phyloP scores from a whole-genome alignment of 768 basidiomycete genomes.

The Daedaleopsis nitida region DNA sequence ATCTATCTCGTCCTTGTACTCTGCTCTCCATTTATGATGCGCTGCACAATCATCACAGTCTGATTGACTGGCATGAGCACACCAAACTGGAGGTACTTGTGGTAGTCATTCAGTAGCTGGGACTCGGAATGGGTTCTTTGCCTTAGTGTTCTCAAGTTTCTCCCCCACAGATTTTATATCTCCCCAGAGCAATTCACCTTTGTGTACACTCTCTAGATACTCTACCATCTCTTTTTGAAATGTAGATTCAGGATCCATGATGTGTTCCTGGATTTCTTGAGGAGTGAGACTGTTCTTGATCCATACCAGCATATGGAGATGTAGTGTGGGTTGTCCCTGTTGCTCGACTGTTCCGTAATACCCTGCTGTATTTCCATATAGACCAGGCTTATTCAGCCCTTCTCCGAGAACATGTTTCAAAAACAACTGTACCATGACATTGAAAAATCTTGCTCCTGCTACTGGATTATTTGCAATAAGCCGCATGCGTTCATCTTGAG shows the following conservation, averaged over 20 bases:
- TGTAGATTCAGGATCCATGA: no score
- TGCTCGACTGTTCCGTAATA: no score
- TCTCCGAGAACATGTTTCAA: neutral
- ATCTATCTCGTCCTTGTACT: neutral
- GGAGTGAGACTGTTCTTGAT: no score
- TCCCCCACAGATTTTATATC: no score
- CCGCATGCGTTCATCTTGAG: neutral
- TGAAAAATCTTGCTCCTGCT: neutral
- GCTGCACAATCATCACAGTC: neutral
- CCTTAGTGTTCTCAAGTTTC: neutral
- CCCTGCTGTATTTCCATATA: no score
- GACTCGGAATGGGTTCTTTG: neutral
- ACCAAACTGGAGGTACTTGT: neutral
- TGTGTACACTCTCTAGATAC: no score
- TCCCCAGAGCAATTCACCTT: no score
- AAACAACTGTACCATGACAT: neutral
- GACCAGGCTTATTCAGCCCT: no score
- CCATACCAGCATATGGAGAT: no score
- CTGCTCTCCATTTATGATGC: neutral
- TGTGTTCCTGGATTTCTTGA: no score
- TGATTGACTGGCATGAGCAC: neutral
- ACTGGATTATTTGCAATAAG: neutral
- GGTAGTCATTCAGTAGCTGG: neutral
- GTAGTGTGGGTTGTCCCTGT: no score
- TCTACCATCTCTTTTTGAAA: no score